Evolutionary conservation across 179 eudicot genomes (phyloP), one percentile per base, ranked within the genome.

Genomic region (Actinidia chinensis): DNA sequence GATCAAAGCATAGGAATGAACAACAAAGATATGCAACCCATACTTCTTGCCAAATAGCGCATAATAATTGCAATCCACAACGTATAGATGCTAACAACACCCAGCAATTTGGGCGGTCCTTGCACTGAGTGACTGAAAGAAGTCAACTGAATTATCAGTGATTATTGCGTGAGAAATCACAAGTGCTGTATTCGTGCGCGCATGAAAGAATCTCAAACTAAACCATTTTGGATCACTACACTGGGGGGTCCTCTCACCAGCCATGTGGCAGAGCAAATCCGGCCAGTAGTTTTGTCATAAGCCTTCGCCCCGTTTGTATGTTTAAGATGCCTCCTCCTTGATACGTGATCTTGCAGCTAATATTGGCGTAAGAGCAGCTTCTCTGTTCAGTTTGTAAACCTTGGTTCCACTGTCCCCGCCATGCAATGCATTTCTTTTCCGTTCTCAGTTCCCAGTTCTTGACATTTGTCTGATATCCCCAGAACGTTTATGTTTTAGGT

Each of bases 401-500:
- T 93, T 95, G 88, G 79, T 89, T 82, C 99, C 99, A 78, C 99
- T n/a, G n/a, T n/a, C 98, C 40, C 99, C 99, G 76, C 99, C 99
- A 77, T 87, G 97, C 60, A 89, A 79, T 77, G 98, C 98, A 70
- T 85, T 82, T 92, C 91, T 76, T 87, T 89, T 73, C 83, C 99
- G 46, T 85, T 93, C 75, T 95, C 98, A 73, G 98, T 93, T 76
- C 98, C 98, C 79, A 95, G 98, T 83, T 93, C 98, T 81, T 93
- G 93, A 88, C 99, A 95, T 95, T 83, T 88, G 92, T 87, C 92
- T 95, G 68, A 95, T 92, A 85, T 95, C 99, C 59, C 99, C 99
- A 72, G 80, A 60, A 88, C 87, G 86, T 95, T 95, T 63, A 95
- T 93, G 85, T 95, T 91, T 80, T 89, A 92, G 25, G 89, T 63